phyloP scores from a whole-genome alignment of 202 grass and related monocot species.

The Panicum virgatum region DNA sequence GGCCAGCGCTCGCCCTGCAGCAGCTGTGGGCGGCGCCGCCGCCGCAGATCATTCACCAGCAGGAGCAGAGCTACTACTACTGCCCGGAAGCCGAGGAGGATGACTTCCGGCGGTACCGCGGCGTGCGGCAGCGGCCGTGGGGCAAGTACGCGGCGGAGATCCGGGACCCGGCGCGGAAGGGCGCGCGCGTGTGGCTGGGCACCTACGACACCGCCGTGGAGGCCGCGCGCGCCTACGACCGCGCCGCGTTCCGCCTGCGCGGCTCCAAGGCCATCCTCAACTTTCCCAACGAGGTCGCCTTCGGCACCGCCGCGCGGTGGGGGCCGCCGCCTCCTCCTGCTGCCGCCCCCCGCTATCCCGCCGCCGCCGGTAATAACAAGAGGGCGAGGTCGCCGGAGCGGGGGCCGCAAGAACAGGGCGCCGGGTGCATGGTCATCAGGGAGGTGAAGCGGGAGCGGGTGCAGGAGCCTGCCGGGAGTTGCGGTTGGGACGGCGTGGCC shows the following conservation, averaged over 20 bases:
- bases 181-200: slow-evolving; percentile 87
- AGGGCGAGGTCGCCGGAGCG: slow-evolving; percentile 10
- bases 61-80: neutral
- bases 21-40: neutral
- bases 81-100: neutral
- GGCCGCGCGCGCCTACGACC: slow-evolving; percentile 84
- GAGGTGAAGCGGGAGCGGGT: slow-evolving; percentile 50
- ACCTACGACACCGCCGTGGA: slow-evolving; percentile 85
- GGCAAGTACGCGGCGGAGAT: slow-evolving; percentile 97
- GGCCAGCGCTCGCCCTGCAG: neutral
- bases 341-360: too few species aligned
- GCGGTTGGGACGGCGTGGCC: slow-evolving; percentile 3
- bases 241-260: slow-evolving; percentile 80
- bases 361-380: slow-evolving; percentile 6
- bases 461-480: neutral
- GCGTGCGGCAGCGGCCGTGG: slow-evolving; percentile 92
- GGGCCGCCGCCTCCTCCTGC: neutral
- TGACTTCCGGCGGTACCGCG: slow-evolving; percentile 62
- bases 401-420: neutral
- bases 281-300: slow-evolving; percentile 88
- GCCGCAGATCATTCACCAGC: neutral
- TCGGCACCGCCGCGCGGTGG: slow-evolving; percentile 9
- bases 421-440: slow-evolving; percentile 35
- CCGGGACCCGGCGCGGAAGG: slow-evolving; percentile 73
- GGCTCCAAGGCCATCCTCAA: slow-evolving; percentile 93